phyloP scores from a whole-genome alignment of 768 basidiomycete genomes.

The Coprinopsis strossmayeri region DNA sequence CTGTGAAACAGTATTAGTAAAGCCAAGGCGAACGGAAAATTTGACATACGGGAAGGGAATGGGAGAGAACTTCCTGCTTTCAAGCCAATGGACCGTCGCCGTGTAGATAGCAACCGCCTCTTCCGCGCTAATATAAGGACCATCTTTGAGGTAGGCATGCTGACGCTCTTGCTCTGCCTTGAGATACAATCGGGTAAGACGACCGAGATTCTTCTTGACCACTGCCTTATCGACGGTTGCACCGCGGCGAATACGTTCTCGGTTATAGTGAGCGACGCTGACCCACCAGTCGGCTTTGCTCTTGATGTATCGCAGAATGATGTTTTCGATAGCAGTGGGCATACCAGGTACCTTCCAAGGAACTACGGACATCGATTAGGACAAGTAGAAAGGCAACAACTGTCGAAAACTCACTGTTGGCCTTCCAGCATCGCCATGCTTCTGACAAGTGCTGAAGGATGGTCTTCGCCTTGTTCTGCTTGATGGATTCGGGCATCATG shows the following conservation, averaged over 20 bases:
- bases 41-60: constrained; percentile 94
- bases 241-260: constrained; percentile 93
- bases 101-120: constrained; percentile 99
- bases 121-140: constrained; percentile 97
- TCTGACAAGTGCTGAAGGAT: constrained; percentile 97
- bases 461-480: constrained; percentile 99
- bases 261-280: constrained; percentile 95
- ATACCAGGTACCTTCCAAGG: constrained; percentile 99
- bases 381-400: not conserved
- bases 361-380: constrained; percentile 34
- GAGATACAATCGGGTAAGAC: constrained; percentile 93
- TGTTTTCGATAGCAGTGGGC: constrained; percentile 99
- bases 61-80: constrained; percentile 95
- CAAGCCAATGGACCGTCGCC: constrained; percentile 97
- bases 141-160: constrained; percentile 98
- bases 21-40: not conserved
- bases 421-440: constrained; percentile 98
- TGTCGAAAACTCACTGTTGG: constrained; percentile 50
- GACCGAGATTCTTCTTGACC: constrained; percentile 97
- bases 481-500: constrained; percentile 99
- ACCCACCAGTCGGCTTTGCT: constrained; percentile 99
- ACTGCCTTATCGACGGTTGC: constrained; percentile 98
- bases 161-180: constrained; percentile 99
- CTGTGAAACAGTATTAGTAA: constrained; percentile 26
- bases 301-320: constrained; percentile 98